Conservation (phyloP, 257 asterid species). For the Petrea volubilis region DNA sequence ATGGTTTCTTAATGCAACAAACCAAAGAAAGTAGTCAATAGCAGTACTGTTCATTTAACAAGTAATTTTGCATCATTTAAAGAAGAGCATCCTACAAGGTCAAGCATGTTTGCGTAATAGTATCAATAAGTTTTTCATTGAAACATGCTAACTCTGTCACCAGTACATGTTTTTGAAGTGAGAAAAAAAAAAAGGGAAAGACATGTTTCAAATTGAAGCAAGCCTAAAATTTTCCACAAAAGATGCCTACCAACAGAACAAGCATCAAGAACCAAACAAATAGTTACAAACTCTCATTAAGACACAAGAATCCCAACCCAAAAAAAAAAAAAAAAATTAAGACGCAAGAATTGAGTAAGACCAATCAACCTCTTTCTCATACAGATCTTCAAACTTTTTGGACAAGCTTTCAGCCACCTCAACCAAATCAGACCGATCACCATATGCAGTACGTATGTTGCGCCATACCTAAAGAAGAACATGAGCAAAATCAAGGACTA, state of each 20-base stretch:
- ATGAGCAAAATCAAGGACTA: slow-evolving; percentile 18
- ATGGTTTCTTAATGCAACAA: too few relatives aligned
- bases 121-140: background rate
- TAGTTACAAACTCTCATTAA: slow-evolving; percentile 5
- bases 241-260: background rate
- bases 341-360: slow-evolving; percentile 21
- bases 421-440: slow-evolving; percentile 65
- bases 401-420: slow-evolving; percentile 68
- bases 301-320: too few relatives aligned
- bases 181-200: background rate
- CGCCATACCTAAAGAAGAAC: slow-evolving; percentile 64
- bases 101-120: background rate
- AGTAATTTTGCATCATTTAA: background rate
- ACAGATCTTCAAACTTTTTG: slow-evolving; percentile 68
- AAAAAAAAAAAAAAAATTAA: too few relatives aligned
- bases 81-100: background rate
- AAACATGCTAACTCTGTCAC: background rate
- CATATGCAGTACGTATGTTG: slow-evolving; percentile 68
- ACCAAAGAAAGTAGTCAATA: background rate
- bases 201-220: background rate
- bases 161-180: background rate
- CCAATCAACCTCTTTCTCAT: slow-evolving; percentile 70
- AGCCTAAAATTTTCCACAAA: slow-evolving; percentile 5
- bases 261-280: background rate
- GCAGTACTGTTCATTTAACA: background rate